These are phyloP conservation scores for Pyrus betulifolia DNA, from an alignment of 306 rosid species.

Conservation along the genomic window DNA sequence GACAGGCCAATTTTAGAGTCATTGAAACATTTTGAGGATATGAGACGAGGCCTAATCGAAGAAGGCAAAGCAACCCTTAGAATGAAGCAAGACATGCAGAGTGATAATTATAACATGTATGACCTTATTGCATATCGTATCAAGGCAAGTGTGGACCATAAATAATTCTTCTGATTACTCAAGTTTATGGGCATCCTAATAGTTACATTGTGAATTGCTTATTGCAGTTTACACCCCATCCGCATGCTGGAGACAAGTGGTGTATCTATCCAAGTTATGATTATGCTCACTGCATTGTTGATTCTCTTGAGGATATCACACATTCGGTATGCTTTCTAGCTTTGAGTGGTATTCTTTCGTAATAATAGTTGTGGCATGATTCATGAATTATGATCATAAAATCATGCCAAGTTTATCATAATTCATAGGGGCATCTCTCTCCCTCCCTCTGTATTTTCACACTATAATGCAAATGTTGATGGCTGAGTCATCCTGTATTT, in stretches of 20 bases:
- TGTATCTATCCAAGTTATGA: constrained; percentile 98
- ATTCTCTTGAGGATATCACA: constrained; percentile 92
- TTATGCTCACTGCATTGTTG: constrained; percentile 94
- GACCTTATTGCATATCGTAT: constrained; percentile 97
- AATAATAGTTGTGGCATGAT: not conserved
- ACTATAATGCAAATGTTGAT: not conserved
- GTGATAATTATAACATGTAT: constrained; percentile 90
- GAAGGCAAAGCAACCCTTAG: constrained; percentile 97
- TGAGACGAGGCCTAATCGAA: constrained; percentile 70
- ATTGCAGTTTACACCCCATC: constrained; percentile 84
- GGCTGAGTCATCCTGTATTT: not conserved
- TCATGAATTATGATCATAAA: not conserved
- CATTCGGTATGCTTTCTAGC: constrained; percentile 68
- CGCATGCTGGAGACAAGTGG: constrained; percentile 99
- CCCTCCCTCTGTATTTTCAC: not conserved
- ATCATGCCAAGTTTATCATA: not conserved
- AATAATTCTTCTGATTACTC: constrained; percentile 1
- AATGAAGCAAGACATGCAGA: constrained; percentile 99
- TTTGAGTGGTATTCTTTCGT: not conserved
- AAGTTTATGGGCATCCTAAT: constrained; percentile 1
- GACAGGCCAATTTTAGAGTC: constrained; percentile 84
- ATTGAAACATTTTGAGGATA: constrained; percentile 75
- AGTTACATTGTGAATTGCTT: constrained; percentile 19
- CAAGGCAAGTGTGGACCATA: constrained; percentile 45
- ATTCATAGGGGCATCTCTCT: not conserved